Base-by-base conservation (phyloP, 1,139 yeast genomes). In the Hansenula anomala region DNA sequence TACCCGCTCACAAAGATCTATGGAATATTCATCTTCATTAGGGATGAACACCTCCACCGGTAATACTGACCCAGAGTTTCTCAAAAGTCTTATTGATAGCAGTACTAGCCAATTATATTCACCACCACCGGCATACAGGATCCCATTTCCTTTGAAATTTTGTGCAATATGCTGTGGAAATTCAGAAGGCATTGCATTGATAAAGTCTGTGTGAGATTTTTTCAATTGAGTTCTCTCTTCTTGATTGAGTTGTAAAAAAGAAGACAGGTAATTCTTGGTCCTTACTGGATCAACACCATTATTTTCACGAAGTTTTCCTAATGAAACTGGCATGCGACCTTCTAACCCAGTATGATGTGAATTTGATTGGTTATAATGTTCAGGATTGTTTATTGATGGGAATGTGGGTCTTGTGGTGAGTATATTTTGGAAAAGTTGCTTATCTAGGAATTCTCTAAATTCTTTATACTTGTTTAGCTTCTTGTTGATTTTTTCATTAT, bases 111-210 rank as follows among this genome's bases (percentile, higher is more conserved):
- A 81, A 53, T 84, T 81, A 62, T 80, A 84, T 44, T 69, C 69
- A 2, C 90, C 92, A 31, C 95, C 95, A 20, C 92, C 92, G 17
- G 84, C 89, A 52, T 78, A 81, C 1, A 86, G 90, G 27, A 86
- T 78, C 12, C 96, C 96, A 41, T 75, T 68, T 1, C 92, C 90
- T 17, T 62, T 54, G 52, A 51, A 49, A 4, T 49, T 33, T 6
- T 35, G 19, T 2, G 45, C 42, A 6, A 54, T 28, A 1, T 38
- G 32, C 2, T 39, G 42, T 13, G 58, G 58, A 31, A 33, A 50
- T 8, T 38, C 23, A 2, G 41, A 26, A 4, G 58, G 58, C 29
- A 54, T 30, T 1, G 30, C 25, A 2, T 48, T 42, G 15, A 54
- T 15, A 25, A 49, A 42, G n/a, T 29, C 37, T 11, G 40, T 41